A percentile compares a stretch with the other conserved stretches of the same genome.
Conservation (phyloP, 108 stramenopile genomes). For the Nitzschia sp. region DNA sequence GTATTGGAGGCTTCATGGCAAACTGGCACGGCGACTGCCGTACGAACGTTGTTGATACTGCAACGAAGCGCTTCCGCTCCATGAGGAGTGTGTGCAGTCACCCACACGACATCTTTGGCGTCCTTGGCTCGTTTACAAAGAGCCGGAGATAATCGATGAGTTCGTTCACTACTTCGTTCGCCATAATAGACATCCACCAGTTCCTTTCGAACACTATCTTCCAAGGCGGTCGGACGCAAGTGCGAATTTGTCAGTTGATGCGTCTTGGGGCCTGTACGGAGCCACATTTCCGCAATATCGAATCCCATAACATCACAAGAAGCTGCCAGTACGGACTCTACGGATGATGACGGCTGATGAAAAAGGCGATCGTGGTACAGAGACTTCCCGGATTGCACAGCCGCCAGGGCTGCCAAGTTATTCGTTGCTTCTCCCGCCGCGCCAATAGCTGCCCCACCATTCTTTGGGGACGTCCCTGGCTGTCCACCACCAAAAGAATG, state of each 20-base stretch:
- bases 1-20: slow-evolving; percentile 80
- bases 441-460: slow-evolving; percentile 31
- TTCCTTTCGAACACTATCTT: slow-evolving; percentile 72
- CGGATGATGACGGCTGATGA: slow-evolving; percentile 53
- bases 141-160: slow-evolving; percentile 84
- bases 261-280: slow-evolving; percentile 90
- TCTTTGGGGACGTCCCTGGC: slow-evolving; percentile 9
- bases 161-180: slow-evolving; percentile 66
- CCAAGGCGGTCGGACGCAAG: slow-evolving; percentile 77
- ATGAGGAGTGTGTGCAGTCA: slow-evolving; percentile 68
- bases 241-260: slow-evolving; percentile 90
- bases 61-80: slow-evolving; percentile 80
- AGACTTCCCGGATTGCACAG: slow-evolving; percentile 32
- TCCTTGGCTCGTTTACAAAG: slow-evolving; percentile 90
- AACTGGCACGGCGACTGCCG: slow-evolving; percentile 90
- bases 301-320: slow-evolving; percentile 84
- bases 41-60: slow-evolving; percentile 80
- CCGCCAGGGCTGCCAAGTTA: slow-evolving; percentile 15
- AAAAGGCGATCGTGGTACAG: slow-evolving; percentile 57
- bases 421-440: slow-evolving; percentile 26
- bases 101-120: slow-evolving; percentile 86
- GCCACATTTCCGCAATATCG: slow-evolving; percentile 95
- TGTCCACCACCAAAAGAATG: slow-evolving; percentile 33
- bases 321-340: slow-evolving; percentile 77
- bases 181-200: slow-evolving; percentile 92